These are phyloP conservation scores for Inosperma sp. DNA, from an alignment of 768 basidiomycete species.

Conservation along the genomic window DNA sequence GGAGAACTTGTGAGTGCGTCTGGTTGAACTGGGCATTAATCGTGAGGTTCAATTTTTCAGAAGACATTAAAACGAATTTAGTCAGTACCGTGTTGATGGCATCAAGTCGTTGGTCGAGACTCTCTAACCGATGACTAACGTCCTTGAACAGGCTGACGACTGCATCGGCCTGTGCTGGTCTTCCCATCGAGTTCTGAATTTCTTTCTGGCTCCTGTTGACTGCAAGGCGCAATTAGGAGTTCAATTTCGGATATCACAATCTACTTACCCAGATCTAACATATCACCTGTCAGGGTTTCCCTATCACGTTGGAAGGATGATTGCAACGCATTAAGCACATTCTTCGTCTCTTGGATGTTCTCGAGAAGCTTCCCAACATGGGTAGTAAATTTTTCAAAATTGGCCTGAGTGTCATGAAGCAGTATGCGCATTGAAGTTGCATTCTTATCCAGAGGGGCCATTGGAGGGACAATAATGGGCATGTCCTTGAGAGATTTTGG, in stretches of 20 bases:
- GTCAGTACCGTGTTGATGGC: constrained; percentile 53
- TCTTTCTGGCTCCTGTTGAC: constrained; percentile 62
- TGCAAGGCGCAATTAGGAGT: constrained; percentile 25
- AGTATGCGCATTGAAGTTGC: constrained; percentile 69
- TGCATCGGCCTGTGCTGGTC: constrained; percentile 45
- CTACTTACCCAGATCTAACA: constrained; percentile 51
- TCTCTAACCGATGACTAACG: constrained; percentile 39
- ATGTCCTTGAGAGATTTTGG: constrained; percentile 21
- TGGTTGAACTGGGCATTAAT: constrained; percentile 38
- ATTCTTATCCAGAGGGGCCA: constrained; percentile 56
- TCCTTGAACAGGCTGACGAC: constrained; percentile 40
- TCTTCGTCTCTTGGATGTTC: constrained; percentile 47
- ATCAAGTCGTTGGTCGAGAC: constrained; percentile 52
- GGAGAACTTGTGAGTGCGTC: constrained; percentile 42
- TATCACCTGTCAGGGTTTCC: constrained; percentile 51
- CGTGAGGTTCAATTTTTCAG: neutral
- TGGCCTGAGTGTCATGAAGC: constrained; percentile 67
- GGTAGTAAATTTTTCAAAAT: constrained; percentile 61
- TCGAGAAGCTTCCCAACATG: constrained; percentile 50
- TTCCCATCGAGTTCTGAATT: constrained; percentile 53
- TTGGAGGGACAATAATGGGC: constrained; percentile 32
- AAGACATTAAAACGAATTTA: constrained; percentile 2
- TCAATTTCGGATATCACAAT: too few relatives aligned
- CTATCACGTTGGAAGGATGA: constrained; percentile 56
- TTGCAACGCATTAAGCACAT: constrained; percentile 50